phyloP scores from a whole-genome alignment of 768 basidiomycete species.

The Leccinum subtestaceum region DNA sequence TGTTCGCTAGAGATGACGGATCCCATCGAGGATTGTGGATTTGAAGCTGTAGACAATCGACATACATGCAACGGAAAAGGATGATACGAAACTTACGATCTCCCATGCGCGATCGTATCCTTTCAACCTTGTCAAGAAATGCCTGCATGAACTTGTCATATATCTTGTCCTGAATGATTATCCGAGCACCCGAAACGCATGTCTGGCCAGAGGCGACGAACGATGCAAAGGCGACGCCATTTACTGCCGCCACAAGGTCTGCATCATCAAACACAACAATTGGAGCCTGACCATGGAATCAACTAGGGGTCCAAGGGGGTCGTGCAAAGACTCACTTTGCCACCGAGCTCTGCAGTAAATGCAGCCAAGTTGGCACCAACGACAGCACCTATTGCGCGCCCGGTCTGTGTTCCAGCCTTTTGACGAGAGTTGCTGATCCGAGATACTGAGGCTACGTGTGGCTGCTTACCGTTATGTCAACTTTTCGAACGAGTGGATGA shows the following conservation, averaged over 20 bases:
- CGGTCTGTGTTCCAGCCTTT: slow-evolving; percentile 77
- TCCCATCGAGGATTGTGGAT: slow-evolving; percentile 74
- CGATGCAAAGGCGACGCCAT: slow-evolving; percentile 79
- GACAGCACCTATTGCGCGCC: slow-evolving; percentile 66
- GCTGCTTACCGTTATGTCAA: slow-evolving; percentile 72
- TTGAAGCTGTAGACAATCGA: slow-evolving; percentile 47
- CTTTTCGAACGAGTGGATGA: slow-evolving; percentile 69
- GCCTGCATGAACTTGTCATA: slow-evolving; percentile 64
- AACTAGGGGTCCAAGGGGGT: background rate
- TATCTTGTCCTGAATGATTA: slow-evolving; percentile 67
- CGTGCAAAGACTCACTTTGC: slow-evolving; percentile 51
- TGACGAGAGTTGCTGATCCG: background rate
- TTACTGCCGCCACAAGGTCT: slow-evolving; percentile 69
- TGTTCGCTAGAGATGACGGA: slow-evolving; percentile 69
- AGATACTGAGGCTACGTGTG: background rate
- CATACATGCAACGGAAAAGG: background rate
- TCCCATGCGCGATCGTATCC: slow-evolving; percentile 70
- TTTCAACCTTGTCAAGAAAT: slow-evolving; percentile 61
- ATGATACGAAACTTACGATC: slow-evolving; percentile 52
- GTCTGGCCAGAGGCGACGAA: slow-evolving; percentile 90
- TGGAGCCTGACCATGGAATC: slow-evolving; percentile 53
- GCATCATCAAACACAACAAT: slow-evolving; percentile 79
- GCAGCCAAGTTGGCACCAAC: slow-evolving; percentile 72
- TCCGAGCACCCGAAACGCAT: slow-evolving; percentile 87
- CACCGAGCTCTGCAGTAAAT: slow-evolving; percentile 84